Conservation (phyloP, 2,329 filamentous ascomycete species). For the Alternaria sp. region DNA sequence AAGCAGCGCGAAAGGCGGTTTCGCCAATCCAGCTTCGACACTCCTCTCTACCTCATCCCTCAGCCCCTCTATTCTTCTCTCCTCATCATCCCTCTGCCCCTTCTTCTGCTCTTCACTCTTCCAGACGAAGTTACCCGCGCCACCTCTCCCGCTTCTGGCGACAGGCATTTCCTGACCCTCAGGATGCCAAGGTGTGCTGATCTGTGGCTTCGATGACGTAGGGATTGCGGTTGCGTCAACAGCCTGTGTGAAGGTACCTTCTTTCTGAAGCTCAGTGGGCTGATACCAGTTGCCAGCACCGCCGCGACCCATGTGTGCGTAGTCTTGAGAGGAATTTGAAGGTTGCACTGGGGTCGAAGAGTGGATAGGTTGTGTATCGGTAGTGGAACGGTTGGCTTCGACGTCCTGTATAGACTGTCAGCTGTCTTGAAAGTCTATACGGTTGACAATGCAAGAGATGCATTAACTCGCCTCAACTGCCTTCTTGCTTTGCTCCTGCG, state of each 20-base stretch:
- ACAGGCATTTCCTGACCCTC: conserved; percentile 46
- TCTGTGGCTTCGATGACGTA: conserved; percentile 33
- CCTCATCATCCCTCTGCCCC: conserved; percentile 37
- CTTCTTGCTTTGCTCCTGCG: conserved; percentile 43
- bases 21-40: conserved; percentile 52
- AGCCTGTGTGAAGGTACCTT: conserved; percentile 49
- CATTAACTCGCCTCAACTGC: conserved; percentile 36
- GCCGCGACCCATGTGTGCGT: conserved; percentile 56
- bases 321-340: conserved; percentile 44
- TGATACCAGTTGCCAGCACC: conserved; percentile 59
- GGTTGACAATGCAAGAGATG: not conserved
- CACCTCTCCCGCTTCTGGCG: conserved; percentile 52
- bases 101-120: conserved; percentile 45
- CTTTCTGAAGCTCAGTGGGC: conserved; percentile 50
- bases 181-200: conserved; percentile 48
- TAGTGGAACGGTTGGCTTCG: conserved; percentile 48
- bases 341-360: conserved; percentile 23
- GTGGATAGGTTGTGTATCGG: conserved; percentile 15
- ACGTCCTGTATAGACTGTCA: conserved; percentile 43
- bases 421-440: not conserved
- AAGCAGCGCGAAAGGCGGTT: conserved; percentile 52
- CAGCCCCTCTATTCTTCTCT: conserved; percentile 27
- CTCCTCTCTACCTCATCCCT: conserved; percentile 50
- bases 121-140: conserved; percentile 59
- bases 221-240: conserved; percentile 41